Base-by-base conservation (phyloP, 2,329 filamentous ascomycete species). In the Trichoderma simmonsii region DNA sequence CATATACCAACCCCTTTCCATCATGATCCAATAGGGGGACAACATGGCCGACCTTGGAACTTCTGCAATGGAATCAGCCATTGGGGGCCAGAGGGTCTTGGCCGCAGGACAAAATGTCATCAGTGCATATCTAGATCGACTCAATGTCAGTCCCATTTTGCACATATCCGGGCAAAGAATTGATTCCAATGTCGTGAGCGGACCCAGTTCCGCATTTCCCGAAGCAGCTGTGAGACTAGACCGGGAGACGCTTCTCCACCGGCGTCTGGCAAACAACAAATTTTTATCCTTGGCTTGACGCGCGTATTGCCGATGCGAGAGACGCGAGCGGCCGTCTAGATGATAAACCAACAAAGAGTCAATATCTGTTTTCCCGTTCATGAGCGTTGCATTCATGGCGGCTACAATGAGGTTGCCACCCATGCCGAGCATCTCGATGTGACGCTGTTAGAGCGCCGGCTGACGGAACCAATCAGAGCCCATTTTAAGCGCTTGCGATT, bases 401-500 rank as follows among this genome's bases (percentile, higher is more conserved):
- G 59, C 66, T 73, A 70, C 61, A 54, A 65, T 67, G 65, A 70
- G 48, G 71, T 74, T 73, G 63, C 68, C 66, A 69, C 48, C 66
- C 66, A 60, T 65, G 48, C 60, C 43, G 60, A 68, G 70, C 73
- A 72, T 48, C 63, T 70, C 71, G 69, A 73, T 77, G 76, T 74
- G 76, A 78, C 75, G 72, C 66, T 65, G 43, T 68, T 73, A 73
- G 64, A 59, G 68, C 72, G 68, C 74, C 70, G 70, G 48, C 71
- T 72, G 51, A 62, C 30, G 34, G 64, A 66, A 54, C 78, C 78
- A 79, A 79, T 79, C 71, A 76, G 60, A 70, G 43, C 15, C 64
- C 69, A 54, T 76, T 73, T 67, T 79, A 79, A 78, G 78, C 78
- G 78, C 78, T 70, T 77, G 76, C 75, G 73, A 75, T 76, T 77